Conservation (phyloP, 1,139 yeast species). For the Yamadazyma atmosphaerica region DNA sequence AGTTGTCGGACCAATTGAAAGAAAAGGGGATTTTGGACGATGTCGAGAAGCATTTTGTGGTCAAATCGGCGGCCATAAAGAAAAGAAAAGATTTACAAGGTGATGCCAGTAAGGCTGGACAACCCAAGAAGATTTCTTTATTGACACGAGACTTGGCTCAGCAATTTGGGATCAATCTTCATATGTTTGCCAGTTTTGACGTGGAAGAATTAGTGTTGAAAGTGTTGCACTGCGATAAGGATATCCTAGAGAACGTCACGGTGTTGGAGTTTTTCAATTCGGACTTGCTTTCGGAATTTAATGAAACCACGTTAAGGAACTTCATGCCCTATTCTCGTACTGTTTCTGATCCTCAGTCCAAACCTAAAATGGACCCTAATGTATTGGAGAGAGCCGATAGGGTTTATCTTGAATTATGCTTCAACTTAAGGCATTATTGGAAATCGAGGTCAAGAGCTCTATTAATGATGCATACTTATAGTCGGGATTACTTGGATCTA, state of each 20-base stretch:
- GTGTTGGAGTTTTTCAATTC: constrained; percentile 81
- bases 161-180: constrained; percentile 90
- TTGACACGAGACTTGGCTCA: constrained; percentile 77
- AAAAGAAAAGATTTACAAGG: constrained; percentile 25
- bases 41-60: constrained; percentile 76
- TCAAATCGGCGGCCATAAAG: constrained; percentile 53
- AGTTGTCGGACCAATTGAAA: constrained; percentile 54
- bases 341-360: constrained; percentile 33
- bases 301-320: constrained; percentile 62
- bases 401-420: constrained; percentile 74
- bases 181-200: constrained; percentile 63
- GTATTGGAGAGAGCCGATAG: constrained; percentile 81
- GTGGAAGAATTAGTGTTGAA: constrained; percentile 66
- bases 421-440: constrained; percentile 84
- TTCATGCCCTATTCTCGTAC: constrained; percentile 72
- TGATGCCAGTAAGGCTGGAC: constrained; percentile 10
- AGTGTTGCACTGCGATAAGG: constrained; percentile 71
- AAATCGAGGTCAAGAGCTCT: constrained; percentile 79
- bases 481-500: constrained; percentile 73
- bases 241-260: constrained; percentile 64
- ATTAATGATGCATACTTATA: constrained; percentile 63
- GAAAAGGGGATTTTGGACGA: constrained; percentile 76
- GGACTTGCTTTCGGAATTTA: constrained; percentile 70
- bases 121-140: constrained; percentile 50
- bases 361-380: constrained; percentile 57